These are phyloP conservation scores for Aspergillus fumigatiaffinis DNA, from an alignment of 2,329 filamentous ascomycete species.

Conservation along the genomic window DNA sequence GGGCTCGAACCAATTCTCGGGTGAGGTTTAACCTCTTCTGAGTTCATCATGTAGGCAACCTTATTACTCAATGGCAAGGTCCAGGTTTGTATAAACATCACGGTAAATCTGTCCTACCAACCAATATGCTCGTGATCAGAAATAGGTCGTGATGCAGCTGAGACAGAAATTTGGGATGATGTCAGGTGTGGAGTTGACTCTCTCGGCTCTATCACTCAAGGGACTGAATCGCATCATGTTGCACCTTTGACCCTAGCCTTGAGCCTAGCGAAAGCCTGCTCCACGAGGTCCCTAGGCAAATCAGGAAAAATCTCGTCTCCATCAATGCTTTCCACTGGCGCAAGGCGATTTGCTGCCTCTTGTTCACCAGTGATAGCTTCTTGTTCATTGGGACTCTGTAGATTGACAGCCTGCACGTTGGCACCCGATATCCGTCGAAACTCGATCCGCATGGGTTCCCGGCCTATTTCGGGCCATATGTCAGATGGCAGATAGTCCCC, in stretches of 20 bases:
- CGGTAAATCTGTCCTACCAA: not conserved
- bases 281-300: conserved; percentile 40
- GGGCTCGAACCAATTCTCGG: conserved; percentile 9
- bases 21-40: conserved; percentile 23
- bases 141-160: not conserved
- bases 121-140: not conserved
- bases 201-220: not conserved
- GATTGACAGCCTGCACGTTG: conserved; percentile 23
- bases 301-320: conserved; percentile 40
- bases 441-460: conserved; percentile 50
- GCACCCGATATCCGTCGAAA: conserved; percentile 36
- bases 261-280: conserved; percentile 40
- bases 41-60: conserved; percentile 31
- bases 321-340: conserved; percentile 9
- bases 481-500: conserved; percentile 85
- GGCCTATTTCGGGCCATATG: conserved; percentile 72
- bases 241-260: conserved; percentile 27
- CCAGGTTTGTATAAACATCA: not conserved
- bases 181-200: no score
- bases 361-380: conserved; percentile 3
- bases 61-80: not conserved
- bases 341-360: conserved; percentile 5
- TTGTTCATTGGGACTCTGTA: conserved; percentile 8
- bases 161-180: not conserved
- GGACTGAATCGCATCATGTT: conserved; percentile 3